phyloP scores from a whole-genome alignment of 73 alveolate genomes.

The Vitrella brassicaformis region DNA sequence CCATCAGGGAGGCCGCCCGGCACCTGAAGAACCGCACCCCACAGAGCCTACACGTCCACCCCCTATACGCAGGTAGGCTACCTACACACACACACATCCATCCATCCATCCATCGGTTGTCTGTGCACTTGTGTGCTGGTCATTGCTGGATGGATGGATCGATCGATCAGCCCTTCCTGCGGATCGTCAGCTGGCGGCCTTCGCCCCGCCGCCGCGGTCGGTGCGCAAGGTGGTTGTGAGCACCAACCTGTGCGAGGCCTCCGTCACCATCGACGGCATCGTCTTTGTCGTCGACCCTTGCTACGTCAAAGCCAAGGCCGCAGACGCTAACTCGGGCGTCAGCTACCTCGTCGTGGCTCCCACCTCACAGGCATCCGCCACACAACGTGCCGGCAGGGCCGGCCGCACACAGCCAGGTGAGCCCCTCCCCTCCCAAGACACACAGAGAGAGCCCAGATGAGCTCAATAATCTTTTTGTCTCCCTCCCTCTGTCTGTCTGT shows the following conservation, averaged over 20 bases:
- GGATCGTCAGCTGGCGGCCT: conserved; percentile 7
- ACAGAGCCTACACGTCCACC: neutral
- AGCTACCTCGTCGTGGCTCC: conserved; percentile 82
- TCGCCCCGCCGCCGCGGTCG: conserved; percentile 69
- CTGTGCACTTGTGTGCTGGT: no score
- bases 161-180: no score
- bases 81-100: no score
- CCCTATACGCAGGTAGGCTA: no score
- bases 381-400: conserved; percentile 92
- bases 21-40: neutral
- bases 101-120: no score
- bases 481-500: no score
- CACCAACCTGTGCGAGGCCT: conserved; percentile 90
- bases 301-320: conserved; percentile 83
- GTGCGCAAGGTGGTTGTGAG: conserved; percentile 78
- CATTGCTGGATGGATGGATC: no score
- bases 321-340: conserved; percentile 92
- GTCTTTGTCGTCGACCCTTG: conserved; percentile 94
- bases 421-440: no score
- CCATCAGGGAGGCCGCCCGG: neutral
- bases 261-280: conserved; percentile 89
- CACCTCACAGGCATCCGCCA: conserved; percentile 77
- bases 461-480: no score
- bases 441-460: no score
- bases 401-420: conserved; percentile 96